Conservation (phyloP, 73 alveolate species). For the Paramecium sonneborni region DNA sequence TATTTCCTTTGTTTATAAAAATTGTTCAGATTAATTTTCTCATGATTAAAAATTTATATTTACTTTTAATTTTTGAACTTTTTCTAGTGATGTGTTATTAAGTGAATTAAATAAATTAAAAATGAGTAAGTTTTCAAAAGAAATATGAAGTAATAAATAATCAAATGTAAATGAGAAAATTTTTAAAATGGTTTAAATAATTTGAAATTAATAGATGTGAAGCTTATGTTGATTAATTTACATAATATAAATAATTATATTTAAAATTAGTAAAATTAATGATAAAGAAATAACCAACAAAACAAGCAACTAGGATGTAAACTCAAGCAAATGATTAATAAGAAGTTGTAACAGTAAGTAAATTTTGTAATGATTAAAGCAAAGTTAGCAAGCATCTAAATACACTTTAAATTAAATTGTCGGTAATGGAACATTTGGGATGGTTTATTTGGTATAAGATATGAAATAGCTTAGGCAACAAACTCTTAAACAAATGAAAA, state of each 20-base stretch:
- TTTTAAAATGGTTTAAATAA: no score
- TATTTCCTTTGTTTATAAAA: no score
- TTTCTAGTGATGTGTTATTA: no score
- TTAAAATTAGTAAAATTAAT: neutral
- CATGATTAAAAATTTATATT: no score
- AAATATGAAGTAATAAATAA: no score
- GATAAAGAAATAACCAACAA: conserved; percentile 35
- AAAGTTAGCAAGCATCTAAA: neutral
- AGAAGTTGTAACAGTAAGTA: neutral
- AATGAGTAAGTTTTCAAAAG: no score
- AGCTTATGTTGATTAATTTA: neutral
- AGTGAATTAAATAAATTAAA: no score
- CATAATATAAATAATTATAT: neutral
- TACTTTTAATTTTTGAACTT: no score
- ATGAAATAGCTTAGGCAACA: conserved; percentile 66
- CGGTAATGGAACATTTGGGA: conserved; percentile 68
- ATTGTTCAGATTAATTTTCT: no score
- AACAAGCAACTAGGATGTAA: conserved; percentile 28
- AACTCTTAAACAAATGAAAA: conserved; percentile 79
- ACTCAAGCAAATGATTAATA: conserved; percentile 20
- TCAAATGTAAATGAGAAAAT: no score
- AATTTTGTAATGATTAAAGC: neutral
- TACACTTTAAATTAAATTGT: conserved; percentile 52
- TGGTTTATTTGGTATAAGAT: conserved; percentile 58
- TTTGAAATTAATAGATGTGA: neutral